Evolutionary conservation across 495 filamentous ascomycete genomes (phyloP), one percentile per base, ranked within the genome.

Genomic region (Podospora pseudoanserina): DNA sequence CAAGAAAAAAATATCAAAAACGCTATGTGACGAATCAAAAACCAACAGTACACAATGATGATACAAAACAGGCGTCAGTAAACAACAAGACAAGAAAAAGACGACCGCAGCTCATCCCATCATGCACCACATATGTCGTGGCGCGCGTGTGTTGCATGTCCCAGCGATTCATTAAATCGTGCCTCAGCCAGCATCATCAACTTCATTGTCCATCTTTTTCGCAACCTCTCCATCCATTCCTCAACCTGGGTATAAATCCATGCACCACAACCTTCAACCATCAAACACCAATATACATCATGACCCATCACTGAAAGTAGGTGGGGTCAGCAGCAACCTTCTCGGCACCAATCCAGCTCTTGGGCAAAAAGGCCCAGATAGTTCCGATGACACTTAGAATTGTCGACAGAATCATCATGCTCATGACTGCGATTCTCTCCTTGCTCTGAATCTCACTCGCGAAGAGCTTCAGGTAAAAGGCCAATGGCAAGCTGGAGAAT

Each of bases 391-490:
- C 68, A 16, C 91, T 94, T 76, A 97, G 75, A 34, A 88, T 72
- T 6, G 85, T 82, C 30, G 89, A 93, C 54, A 91, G 68, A 6
- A 87, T 77, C 72, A 97, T 90, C 74, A 97, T 76, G 67, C 82
- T 75, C 83, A 87, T 93, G 73, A 90, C 86, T 30, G 92, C 71
- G 2, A 86, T 74, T 68, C 86, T 87, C 74, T 97, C 92, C 55
- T 76, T 72, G 4, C 74, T 73, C n/a, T 81, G 78, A 62, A 99
- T 87, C 71, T 96, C 88, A 28, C 87, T 82, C n/a, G 88, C 88
- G 76, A 97, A 99, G 26, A 99, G 89, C 81, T 94, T 97, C 65
- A 99, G 80, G 75, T 99, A 91, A 73, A 99, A 99, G 23, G 91
- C 85, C 28, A 96, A 77, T 3, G 95, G 95, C 68, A 95, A 81